Evolutionary conservation across 1,284 basidiomycete species (phyloP).

Genomic region (Cryptococcus sp.): DNA sequence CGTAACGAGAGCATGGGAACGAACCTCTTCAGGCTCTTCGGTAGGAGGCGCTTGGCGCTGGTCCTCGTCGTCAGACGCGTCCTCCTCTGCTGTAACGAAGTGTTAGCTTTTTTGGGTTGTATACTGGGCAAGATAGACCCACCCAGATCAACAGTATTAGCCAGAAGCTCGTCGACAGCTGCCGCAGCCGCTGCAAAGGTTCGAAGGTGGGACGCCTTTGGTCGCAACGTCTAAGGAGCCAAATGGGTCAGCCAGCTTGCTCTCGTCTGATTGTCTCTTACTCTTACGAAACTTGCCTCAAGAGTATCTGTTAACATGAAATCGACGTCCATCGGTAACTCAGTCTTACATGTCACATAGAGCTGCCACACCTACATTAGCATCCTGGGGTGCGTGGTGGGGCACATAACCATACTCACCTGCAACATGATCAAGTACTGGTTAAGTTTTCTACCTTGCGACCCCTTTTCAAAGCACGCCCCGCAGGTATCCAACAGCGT

Average conservation of each 20-base stretch:
- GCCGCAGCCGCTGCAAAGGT: conserved; percentile 76
- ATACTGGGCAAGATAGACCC: conserved; percentile 25
- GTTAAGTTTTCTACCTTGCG: conserved; percentile 85
- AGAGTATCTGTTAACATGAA: conserved; percentile 94
- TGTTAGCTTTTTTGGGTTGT: background rate
- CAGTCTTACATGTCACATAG: conserved; percentile 81
- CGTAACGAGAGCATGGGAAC: background rate
- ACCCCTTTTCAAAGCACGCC: conserved; percentile 94
- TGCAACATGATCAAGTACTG: conserved; percentile 91
- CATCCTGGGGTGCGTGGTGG: background rate
- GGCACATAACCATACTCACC: conserved; percentile 53
- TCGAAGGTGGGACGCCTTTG: conserved; percentile 66
- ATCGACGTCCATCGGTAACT: conserved; percentile 92
- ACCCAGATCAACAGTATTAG: conserved; percentile 57
- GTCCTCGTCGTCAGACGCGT: conserved; percentile 13
- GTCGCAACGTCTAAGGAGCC: conserved; percentile 66
- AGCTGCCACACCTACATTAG: conserved; percentile 55
- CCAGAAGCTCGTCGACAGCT: conserved; percentile 86
- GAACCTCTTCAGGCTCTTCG: conserved; percentile 12
- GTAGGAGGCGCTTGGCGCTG: conserved; percentile 5
- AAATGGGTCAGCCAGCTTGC: background rate
- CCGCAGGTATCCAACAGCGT: conserved; percentile 92
- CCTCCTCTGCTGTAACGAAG: background rate
- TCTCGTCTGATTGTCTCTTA: background rate
- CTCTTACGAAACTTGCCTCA: conserved; percentile 65